phyloP scores from a whole-genome alignment of 208 protist species.

The Crithidia brevicula region DNA sequence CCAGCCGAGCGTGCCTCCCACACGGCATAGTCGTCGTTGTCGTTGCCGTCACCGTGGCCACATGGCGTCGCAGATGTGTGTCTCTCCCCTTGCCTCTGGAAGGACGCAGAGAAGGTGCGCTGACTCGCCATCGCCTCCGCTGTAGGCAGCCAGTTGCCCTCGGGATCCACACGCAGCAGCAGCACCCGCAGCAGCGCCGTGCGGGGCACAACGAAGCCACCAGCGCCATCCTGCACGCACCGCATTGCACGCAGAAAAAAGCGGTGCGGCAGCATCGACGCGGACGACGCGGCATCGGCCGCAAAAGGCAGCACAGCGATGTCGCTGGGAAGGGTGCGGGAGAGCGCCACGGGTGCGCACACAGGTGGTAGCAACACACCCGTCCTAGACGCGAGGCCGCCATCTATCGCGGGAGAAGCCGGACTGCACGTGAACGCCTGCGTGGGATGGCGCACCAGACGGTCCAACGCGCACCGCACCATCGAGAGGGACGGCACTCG shows the following conservation, averaged over 20 bases:
- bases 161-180: conserved; percentile 60
- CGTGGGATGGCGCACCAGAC: background rate
- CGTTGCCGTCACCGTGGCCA: background rate
- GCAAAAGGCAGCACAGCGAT: conserved; percentile 13
- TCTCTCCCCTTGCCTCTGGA: conserved; percentile 9
- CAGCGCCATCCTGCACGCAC: no score
- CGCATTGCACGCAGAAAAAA: conserved; percentile 7
- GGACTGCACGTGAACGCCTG: conserved; percentile 15
- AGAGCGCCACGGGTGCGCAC: conserved; percentile 6
- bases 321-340: conserved; percentile 10
- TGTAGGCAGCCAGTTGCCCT: conserved; percentile 52
- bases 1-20: conserved; percentile 15
- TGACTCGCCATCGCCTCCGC: conserved; percentile 32
- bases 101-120: conserved; percentile 41
- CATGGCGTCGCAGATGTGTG: background rate
- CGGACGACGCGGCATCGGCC: background rate
- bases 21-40: conserved; percentile 8
- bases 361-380: background rate
- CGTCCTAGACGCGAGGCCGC: background rate
- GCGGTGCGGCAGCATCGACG: background rate
- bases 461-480: background rate
- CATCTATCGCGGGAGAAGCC: background rate
- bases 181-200: no score
- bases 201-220: no score
- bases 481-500: background rate